Conservation (phyloP, 1,284 basidiomycete species). For the Cutaneotrichosporon daszewskae region DNA sequence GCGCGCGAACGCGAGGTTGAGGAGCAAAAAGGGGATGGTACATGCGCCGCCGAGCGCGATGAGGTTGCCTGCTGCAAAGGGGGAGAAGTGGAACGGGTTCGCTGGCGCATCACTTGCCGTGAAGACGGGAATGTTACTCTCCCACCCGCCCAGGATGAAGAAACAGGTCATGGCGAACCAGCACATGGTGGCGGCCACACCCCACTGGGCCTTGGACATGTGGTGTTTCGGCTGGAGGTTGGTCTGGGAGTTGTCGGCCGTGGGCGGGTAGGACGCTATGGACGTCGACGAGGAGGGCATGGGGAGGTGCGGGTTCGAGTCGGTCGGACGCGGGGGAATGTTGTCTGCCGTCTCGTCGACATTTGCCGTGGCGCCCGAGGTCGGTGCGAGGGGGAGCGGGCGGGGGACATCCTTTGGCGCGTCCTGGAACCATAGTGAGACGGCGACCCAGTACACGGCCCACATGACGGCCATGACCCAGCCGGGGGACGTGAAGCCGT, state of each 20-base stretch:
- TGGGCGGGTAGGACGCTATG: neutral
- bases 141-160: constrained; percentile 11
- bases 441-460: constrained; percentile 4
- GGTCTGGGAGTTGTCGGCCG: neutral
- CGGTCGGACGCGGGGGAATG: neutral
- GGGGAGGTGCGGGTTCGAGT: neutral
- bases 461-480: constrained; percentile 8
- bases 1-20: constrained; percentile 5
- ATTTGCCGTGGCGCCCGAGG: too few species aligned
- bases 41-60: constrained; percentile 11
- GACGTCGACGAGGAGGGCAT: neutral
- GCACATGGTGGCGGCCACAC: constrained; percentile 3
- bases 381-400: too few species aligned
- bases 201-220: constrained; percentile 2
- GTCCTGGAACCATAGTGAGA: constrained; percentile 1
- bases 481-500: constrained; percentile 7
- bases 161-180: constrained; percentile 9
- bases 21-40: constrained; percentile 7
- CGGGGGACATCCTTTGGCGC: constrained; percentile 1
- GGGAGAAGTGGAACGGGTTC: constrained; percentile 12
- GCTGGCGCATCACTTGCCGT: constrained; percentile 1
- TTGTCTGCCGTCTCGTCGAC: neutral
- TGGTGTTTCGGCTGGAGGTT: neutral
- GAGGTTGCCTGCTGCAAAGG: constrained; percentile 10
- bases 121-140: constrained; percentile 10